Percentiles rank a stretch among this genome's conserved stretches.
Evolutionary conservation across 345 rosid species (phyloP).

Genomic region (Syzygium oleosum): DNA sequence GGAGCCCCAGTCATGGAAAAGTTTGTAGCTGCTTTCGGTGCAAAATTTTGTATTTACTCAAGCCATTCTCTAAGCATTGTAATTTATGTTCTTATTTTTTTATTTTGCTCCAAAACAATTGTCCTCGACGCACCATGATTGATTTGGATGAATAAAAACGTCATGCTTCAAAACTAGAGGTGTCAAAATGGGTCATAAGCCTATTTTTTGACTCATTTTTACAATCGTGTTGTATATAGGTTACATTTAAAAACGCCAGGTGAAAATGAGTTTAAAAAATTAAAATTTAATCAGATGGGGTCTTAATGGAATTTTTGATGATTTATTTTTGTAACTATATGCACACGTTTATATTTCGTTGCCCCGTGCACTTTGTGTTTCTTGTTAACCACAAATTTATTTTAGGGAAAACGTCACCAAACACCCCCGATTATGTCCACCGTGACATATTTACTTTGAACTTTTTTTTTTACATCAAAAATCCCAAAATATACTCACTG

Average conservation of each 20-base stretch:
- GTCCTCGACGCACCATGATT: not conserved
- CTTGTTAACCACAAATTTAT: too few species aligned
- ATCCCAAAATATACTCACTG: too few species aligned
- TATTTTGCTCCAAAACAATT: not conserved
- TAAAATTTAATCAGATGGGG: not conserved
- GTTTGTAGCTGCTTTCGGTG: too few species aligned
- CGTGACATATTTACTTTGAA: too few species aligned
- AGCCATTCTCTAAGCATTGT: too few species aligned
- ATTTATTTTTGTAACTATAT: not conserved
- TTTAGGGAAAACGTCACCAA: too few species aligned
- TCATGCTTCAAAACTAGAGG: not conserved
- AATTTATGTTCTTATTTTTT: not conserved
- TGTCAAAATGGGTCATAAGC: not conserved
- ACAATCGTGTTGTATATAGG: not conserved
- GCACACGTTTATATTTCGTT: too few species aligned
- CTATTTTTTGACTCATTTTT: not conserved
- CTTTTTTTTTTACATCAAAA: too few species aligned
- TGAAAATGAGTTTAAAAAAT: not conserved
- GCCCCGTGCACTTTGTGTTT: too few species aligned
- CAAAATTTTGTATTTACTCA: too few species aligned
- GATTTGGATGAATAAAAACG: not conserved
- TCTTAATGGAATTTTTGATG: not conserved
- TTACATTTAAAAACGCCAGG: not conserved
- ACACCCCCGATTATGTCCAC: too few species aligned
- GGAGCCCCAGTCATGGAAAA: too few species aligned